A percentile compares a stretch with the other conserved stretches of the same genome.
Conservation (phyloP, 352 stramenopile genomes). For the Phytophthora crassamura region DNA sequence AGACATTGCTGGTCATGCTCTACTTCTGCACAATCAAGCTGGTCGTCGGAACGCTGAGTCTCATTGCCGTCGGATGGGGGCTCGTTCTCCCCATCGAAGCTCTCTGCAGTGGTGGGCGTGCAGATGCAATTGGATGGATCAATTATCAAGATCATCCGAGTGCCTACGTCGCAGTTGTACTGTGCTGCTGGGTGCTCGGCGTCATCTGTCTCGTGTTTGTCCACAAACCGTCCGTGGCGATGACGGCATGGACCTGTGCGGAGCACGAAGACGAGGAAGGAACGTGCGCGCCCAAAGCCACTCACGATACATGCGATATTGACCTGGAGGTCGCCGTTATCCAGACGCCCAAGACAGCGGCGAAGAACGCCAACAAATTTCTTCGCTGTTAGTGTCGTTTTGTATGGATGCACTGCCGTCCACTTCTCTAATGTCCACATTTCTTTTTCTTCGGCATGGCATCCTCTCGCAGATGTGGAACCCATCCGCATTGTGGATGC, state of each 20-base stretch:
- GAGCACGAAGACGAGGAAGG: constrained; percentile 9
- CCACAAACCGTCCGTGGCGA: constrained; percentile 20
- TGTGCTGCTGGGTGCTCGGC: constrained; percentile 20
- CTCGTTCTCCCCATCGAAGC: constrained; percentile 46
- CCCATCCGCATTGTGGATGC: too few species aligned
- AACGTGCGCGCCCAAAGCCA: neutral
- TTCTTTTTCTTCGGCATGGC: too few species aligned
- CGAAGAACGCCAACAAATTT: neutral
- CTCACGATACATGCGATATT: neutral
- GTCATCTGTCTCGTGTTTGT: constrained; percentile 18
- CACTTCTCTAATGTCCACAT: too few species aligned
- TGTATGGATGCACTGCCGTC: neutral
- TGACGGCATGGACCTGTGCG: constrained; percentile 27
- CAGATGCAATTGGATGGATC: constrained; percentile 27
- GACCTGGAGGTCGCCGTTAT: constrained; percentile 17
- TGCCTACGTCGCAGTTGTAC: constrained; percentile 15
- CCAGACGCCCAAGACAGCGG: constrained; percentile 12
- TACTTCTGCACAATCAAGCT: constrained; percentile 62
- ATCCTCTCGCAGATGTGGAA: too few species aligned
- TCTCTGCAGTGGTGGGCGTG: constrained; percentile 21
- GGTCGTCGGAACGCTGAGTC: constrained; percentile 40
- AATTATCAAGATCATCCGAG: constrained; percentile 23
- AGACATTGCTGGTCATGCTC: constrained; percentile 42
- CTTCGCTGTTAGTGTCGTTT: neutral
- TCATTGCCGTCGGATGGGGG: constrained; percentile 30